Base-by-base conservation (phyloP, 2,329 filamentous ascomycete species). In the Diaporthe ilicicola region DNA sequence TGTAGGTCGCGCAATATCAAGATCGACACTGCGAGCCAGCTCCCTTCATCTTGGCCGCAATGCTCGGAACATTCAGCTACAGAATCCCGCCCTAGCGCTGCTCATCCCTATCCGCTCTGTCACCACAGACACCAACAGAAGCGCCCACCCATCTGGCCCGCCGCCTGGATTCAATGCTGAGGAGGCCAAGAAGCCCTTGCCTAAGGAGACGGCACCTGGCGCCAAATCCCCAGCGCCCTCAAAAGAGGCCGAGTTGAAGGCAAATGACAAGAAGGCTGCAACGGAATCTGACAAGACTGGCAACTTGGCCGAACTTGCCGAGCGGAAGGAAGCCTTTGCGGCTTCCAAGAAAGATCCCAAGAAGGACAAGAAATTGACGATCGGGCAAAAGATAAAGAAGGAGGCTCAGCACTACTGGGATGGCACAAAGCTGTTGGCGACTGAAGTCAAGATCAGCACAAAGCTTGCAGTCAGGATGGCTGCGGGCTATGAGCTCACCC, bases 351-450 rank as follows among this genome's bases (percentile, higher is more conserved):
- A 93, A 44, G 78, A 81, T 70, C 82, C 82, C 19, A 85, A 82
- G 86, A 92, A 93, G 81, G 88, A 92, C 76, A 94, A 95, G 85
- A 98, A 97, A 80, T 84, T 97, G 82, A 97, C 95, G 0, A 62
- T 98, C 1, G 92, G 90, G 82, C 93, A 98, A 81, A 97, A 95
- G 84, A 91, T 99, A 78, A 99, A 97, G 88, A 95, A 97, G 81
- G 96, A 99, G 82, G 88, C 87, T 17, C 90, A 92, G 73, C 96
- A 99, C 82, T 99, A 99, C 84, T 98, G 96, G 95, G 96, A 99
- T 82, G 96, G 96, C 72, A 98, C 94, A 34, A 99, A 99, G 83
- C 87, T 99, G 77, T 86, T 99, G 75, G 95, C 92, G 27, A 93
- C 94, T 1, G 96, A 99, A 83, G 91, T 98, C 79, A 94, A 87